These are phyloP conservation scores for Sclerotinia trifoliorum DNA, from an alignment of 2,329 filamentous ascomycete species.

Conservation along the genomic window DNA sequence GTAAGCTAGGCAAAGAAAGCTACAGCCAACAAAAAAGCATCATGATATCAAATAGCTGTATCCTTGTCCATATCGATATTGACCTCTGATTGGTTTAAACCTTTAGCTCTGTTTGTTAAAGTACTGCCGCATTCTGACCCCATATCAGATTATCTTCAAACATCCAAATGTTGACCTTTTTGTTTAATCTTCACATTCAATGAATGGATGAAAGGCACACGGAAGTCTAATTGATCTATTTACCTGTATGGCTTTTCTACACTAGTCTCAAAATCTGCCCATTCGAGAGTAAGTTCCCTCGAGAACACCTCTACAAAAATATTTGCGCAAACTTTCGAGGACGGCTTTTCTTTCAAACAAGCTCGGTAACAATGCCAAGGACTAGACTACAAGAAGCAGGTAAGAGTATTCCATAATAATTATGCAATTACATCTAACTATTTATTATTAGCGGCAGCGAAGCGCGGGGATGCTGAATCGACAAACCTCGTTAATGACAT, in stretches of 20 bases:
- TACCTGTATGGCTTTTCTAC: too few relatives aligned
- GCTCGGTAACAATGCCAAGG: not conserved
- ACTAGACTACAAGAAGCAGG: not conserved
- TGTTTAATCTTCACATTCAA: not conserved
- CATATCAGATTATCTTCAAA: not conserved
- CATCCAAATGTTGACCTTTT: not conserved
- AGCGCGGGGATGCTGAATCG: not conserved
- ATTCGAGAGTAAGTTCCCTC: not conserved
- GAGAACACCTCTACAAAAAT: not conserved
- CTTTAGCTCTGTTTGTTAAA: not conserved
- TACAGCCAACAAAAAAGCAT: not conserved
- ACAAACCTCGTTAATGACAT: not conserved
- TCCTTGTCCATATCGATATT: not conserved
- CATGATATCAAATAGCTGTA: slow-evolving; percentile 10
- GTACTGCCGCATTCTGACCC: not conserved
- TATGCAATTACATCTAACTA: not conserved
- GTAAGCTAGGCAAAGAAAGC: not conserved
- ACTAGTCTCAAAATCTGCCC: not conserved
- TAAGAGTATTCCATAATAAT: not conserved
- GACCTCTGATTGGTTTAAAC: not conserved
- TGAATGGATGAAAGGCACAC: not conserved
- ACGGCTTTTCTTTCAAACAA: not conserved
- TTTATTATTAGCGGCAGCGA: not conserved
- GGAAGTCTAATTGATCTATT: not conserved
- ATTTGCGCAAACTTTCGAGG: not conserved